A percentile compares a stretch with the other conserved stretches of the same genome.
Evolutionary conservation across 2,329 filamentous ascomycete genomes (phyloP).

Genomic region (Davidsoniella neocaledoniae): DNA sequence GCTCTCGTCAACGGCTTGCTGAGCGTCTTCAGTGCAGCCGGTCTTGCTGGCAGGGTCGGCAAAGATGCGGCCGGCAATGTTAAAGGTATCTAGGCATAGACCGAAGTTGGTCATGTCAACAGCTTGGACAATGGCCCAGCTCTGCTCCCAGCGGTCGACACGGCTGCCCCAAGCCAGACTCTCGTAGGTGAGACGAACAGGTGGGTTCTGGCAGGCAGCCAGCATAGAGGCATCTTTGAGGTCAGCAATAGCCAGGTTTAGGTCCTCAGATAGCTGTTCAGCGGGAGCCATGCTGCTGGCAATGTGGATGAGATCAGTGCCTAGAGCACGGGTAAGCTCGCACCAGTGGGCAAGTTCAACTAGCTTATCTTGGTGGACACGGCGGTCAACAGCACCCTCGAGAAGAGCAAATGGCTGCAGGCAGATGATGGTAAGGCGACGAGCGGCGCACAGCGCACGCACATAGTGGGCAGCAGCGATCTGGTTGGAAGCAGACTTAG

Average conservation of each 20-base stretch:
- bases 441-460: slow-evolving; percentile 36
- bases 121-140: slow-evolving; percentile 48
- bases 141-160: slow-evolving; percentile 53
- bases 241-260: slow-evolving; percentile 42
- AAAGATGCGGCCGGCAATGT: slow-evolving; percentile 54
- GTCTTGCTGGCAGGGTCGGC: slow-evolving; percentile 44
- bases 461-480: slow-evolving; percentile 42
- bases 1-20: slow-evolving; percentile 35
- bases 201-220: slow-evolving; percentile 36
- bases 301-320: slow-evolving; percentile 57
- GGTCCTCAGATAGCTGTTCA: slow-evolving; percentile 24
- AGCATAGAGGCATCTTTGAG: slow-evolving; percentile 50
- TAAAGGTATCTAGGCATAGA: slow-evolving; percentile 62
- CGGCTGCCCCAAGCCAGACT: slow-evolving; percentile 56
- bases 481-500: slow-evolving; percentile 25
- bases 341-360: slow-evolving; percentile 55
- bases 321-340: slow-evolving; percentile 41
- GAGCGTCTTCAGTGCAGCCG: slow-evolving; percentile 36
- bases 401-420: slow-evolving; percentile 67
- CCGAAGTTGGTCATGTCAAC: slow-evolving; percentile 59
- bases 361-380: slow-evolving; percentile 38
- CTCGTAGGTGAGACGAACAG: slow-evolving; percentile 57
- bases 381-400: slow-evolving; percentile 52
- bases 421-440: slow-evolving; percentile 42
- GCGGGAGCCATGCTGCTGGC: slow-evolving; percentile 51